Evolutionary conservation across 2,329 filamentous ascomycete genomes (phyloP).

Genomic region (Malbranchea zuffiana): DNA sequence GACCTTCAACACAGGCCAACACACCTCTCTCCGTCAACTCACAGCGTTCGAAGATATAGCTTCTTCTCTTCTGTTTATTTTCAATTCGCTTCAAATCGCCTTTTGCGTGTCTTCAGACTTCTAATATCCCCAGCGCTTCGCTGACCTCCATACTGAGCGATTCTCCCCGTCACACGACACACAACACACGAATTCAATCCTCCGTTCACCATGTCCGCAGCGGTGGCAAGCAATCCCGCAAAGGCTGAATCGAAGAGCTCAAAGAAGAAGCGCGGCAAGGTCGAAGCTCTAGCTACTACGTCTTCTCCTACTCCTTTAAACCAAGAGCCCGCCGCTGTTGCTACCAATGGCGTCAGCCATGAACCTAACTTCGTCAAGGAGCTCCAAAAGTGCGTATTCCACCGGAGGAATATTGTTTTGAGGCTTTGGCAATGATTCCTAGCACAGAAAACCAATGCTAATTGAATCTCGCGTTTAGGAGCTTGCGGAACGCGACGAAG

Average conservation of each 20-base stretch:
- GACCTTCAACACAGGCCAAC: too few species aligned
- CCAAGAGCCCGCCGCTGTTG: slow-evolving; percentile 44
- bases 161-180: slow-evolving; percentile 14
- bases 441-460: too few species aligned
- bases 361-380: slow-evolving; percentile 80
- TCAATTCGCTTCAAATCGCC: too few species aligned
- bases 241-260: slow-evolving; percentile 54
- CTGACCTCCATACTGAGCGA: too few species aligned
- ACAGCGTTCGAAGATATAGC: too few species aligned
- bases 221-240: slow-evolving; percentile 52
- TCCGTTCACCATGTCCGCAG: slow-evolving; percentile 47
- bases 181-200: slow-evolving; percentile 4
- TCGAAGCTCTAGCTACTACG: slow-evolving; percentile 39
- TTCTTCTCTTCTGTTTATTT: too few species aligned
- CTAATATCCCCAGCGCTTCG: too few species aligned
- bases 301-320: slow-evolving; percentile 27
- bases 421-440: too few species aligned
- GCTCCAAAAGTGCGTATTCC: slow-evolving; percentile 64
- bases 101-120: too few species aligned
- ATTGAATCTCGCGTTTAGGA: slow-evolving; percentile 44
- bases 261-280: slow-evolving; percentile 50
- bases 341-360: slow-evolving; percentile 48
- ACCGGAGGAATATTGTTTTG: too few species aligned
- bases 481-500: slow-evolving; percentile 84
- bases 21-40: too few species aligned